Evolutionary conservation across 495 filamentous ascomycete species (phyloP).

Genomic region (Penicillium cataractarum): DNA sequence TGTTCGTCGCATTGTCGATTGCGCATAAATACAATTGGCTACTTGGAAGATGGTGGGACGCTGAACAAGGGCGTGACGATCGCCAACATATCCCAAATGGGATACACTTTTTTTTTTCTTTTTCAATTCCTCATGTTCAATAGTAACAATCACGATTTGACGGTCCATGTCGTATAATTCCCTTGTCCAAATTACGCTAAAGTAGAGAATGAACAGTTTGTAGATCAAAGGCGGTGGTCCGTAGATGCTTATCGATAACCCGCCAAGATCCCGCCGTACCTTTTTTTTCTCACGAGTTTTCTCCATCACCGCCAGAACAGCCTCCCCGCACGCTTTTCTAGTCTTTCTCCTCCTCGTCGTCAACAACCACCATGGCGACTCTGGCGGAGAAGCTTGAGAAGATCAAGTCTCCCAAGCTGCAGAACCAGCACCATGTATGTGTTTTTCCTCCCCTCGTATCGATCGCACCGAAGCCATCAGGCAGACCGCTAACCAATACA

Average conservation of each 20-base stretch:
- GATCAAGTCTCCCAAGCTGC: conserved; percentile 93
- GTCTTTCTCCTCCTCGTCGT: conserved; percentile 34
- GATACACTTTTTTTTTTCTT: neutral
- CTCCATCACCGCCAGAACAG: conserved; percentile 37
- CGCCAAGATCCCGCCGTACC: conserved; percentile 41
- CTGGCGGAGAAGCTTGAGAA: conserved; percentile 90
- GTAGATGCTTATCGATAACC: conserved; percentile 32
- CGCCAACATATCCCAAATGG: conserved; percentile 3
- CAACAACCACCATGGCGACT: conserved; percentile 60
- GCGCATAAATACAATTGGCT: neutral
- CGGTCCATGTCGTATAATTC: neutral
- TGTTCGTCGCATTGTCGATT: neutral
- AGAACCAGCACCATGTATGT: conserved; percentile 88
- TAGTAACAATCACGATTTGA: conserved; percentile 11
- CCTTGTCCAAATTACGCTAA: neutral
- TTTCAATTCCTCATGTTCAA: conserved; percentile 6
- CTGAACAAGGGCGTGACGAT: conserved; percentile 1
- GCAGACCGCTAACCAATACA: conserved; percentile 18
- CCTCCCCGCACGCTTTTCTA: conserved; percentile 35
- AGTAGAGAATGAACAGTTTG: neutral
- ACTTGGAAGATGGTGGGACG: conserved; percentile 6
- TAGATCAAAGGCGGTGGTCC: neutral
- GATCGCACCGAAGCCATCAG: conserved; percentile 5
- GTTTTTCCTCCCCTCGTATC: conserved; percentile 11
- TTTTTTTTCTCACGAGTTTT: conserved; percentile 40